Base-by-base conservation (phyloP, 495 filamentous ascomycete genomes). In the Hypoxylon crocopeplum region DNA sequence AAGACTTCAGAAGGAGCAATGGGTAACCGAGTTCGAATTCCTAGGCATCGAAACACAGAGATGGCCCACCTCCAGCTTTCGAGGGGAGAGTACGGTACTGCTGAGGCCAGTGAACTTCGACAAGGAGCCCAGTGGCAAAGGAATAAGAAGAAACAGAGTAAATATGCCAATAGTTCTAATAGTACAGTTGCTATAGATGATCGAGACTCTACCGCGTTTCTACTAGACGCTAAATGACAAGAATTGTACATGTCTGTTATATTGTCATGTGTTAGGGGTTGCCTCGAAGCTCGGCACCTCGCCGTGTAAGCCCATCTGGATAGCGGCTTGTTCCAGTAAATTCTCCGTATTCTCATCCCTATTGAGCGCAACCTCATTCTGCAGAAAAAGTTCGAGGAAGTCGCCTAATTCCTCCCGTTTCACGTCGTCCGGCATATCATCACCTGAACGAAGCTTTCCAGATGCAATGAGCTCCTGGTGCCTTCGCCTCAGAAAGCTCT, bases 241-340 rank as follows among this genome's bases (percentile, higher is more conserved):
- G 32, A 15, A 5, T 32, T 15, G 39, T 34, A 12, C 15, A 24
- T n/a, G 7, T 50, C 3, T 42, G 21, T 41, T 24, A 15, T 13
- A 55, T 13, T 29, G 4, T 44, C 21, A 37, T 37, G 32, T 22
- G 5, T 34, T 27, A 22, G 48, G 27, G 3, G 41, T 32, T 30
- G 45, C 19, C 13, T 42, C 16, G 11, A 32, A 33, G 17, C 44
- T 36, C 24, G 37, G 32, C 8, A 30, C 39, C 13, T 52, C 45
- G 20, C 12, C 39, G 7, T 70, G 71, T 54, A 82, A 77, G 5
- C 80, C 79, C 84, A 88, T 86, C 51, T 86, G 82, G 39, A 52
- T 47, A 12, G 83, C 82, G 16, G 80, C 81, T 16, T 69, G 58
- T 17, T 66, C 63, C 19, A 87, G 47, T 29, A 56, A n/a, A 3